phyloP scores from a whole-genome alignment of 1,284 basidiomycete genomes.

The Irpex sp. region DNA sequence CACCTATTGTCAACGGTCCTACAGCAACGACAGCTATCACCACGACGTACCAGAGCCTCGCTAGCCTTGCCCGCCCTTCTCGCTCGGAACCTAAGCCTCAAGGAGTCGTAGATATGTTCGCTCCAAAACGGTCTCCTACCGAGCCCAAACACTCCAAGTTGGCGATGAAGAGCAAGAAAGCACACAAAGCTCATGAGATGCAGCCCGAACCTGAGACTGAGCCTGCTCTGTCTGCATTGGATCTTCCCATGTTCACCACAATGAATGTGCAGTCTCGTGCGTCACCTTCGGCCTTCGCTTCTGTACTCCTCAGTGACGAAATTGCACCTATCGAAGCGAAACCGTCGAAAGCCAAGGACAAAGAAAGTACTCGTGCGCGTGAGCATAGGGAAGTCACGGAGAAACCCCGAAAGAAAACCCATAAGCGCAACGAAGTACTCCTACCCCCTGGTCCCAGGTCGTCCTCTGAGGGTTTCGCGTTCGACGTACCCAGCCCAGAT shows the following conservation, averaged over 20 bases:
- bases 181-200: conserved; percentile 32
- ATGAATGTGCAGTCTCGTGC: conserved; percentile 54
- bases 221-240: conserved; percentile 19
- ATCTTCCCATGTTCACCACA: conserved; percentile 55
- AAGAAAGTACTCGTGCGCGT: conserved; percentile 9
- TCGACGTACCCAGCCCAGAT: conserved; percentile 85
- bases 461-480: conserved; percentile 50
- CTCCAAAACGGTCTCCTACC: conserved; percentile 8
- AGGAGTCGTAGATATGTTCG: conserved; percentile 2
- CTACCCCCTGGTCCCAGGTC: conserved; percentile 28
- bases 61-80: conserved; percentile 37
- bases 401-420: conserved; percentile 7
- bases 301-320: conserved; percentile 57
- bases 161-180: conserved; percentile 60
- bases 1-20: conserved; percentile 70
- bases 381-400: conserved; percentile 9
- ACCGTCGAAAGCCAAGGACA: conserved; percentile 3
- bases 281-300: conserved; percentile 73
- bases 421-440: conserved; percentile 16
- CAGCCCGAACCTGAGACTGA: conserved; percentile 20
- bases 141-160: conserved; percentile 57
- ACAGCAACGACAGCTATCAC: conserved; percentile 78
- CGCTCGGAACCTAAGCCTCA: conserved; percentile 14
- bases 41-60: conserved; percentile 66
- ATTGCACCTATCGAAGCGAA: not conserved